Percentiles rank a stretch among this genome's conserved stretches.
Evolutionary conservation across 306 rosid genomes (phyloP).

Genomic region (Vicia villosa): DNA sequence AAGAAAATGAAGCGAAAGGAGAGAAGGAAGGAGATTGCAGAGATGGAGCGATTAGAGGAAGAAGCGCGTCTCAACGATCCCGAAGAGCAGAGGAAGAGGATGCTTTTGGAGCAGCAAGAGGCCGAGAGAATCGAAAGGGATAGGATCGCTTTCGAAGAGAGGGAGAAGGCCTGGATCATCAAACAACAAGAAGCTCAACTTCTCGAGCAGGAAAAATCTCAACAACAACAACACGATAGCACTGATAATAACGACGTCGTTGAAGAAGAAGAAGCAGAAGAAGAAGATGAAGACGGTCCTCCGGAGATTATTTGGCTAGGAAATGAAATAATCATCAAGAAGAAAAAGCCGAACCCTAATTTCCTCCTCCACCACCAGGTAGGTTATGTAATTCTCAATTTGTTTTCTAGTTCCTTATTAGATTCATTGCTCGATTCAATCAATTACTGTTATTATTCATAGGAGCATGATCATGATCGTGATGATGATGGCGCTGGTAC

Average conservation of each 20-base stretch:
- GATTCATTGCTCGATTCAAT: neutral
- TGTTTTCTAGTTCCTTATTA: neutral
- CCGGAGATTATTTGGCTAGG: constrained; percentile 86
- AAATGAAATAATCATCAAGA: constrained; percentile 80
- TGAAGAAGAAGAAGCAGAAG: constrained; percentile 25
- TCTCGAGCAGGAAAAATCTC: neutral
- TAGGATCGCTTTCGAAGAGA: constrained; percentile 55
- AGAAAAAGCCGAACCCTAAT: neutral
- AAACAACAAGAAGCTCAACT: neutral
- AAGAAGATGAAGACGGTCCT: constrained; percentile 47
- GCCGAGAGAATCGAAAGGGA: constrained; percentile 65
- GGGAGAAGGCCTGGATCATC: constrained; percentile 60
- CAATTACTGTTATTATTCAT: neutral
- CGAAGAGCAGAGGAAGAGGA: constrained; percentile 51
- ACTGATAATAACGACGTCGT: neutral
- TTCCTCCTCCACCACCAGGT: neutral
- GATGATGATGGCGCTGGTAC: too few species aligned
- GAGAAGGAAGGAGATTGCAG: constrained; percentile 64
- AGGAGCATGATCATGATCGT: neutral
- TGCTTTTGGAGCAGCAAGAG: constrained; percentile 58
- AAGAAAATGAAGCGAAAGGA: constrained; percentile 83
- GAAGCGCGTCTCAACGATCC: constrained; percentile 69
- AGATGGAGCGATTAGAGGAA: constrained; percentile 54
- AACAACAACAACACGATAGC: neutral
- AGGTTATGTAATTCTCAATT: neutral